These are phyloP conservation scores for Clonostachys solani DNA, from an alignment of 2,329 filamentous ascomycete genomes.

Conservation along the genomic window DNA sequence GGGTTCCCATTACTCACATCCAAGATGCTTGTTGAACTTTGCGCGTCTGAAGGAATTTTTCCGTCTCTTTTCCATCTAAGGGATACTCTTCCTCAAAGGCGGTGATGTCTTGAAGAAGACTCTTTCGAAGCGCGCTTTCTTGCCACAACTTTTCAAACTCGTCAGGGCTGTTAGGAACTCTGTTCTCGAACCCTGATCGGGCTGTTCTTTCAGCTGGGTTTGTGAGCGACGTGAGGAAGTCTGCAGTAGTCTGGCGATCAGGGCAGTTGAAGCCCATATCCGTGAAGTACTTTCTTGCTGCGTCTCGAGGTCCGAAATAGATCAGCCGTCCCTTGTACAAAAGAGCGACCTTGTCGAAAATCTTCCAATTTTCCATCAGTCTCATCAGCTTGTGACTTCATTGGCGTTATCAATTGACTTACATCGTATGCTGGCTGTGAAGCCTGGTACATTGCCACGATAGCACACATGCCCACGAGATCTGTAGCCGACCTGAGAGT, in stretches of 20 bases:
- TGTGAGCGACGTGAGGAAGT: constrained; percentile 60
- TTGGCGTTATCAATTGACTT: neutral
- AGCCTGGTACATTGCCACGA: constrained; percentile 71
- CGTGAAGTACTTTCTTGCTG: constrained; percentile 62
- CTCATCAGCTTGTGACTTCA: neutral
- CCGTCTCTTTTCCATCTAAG: constrained; percentile 59
- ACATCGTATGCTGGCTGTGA: constrained; percentile 59
- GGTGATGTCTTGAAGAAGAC: constrained; percentile 53
- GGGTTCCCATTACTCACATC: neutral
- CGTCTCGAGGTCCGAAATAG: constrained; percentile 54
- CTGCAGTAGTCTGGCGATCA: constrained; percentile 60
- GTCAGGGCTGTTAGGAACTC: constrained; percentile 62
- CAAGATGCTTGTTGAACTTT: constrained; percentile 46
- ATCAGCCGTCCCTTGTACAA: constrained; percentile 58
- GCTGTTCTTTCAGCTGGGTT: constrained; percentile 68
- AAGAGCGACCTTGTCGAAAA: constrained; percentile 53
- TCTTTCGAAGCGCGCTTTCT: constrained; percentile 53
- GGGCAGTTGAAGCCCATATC: constrained; percentile 67
- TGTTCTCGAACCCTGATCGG: constrained; percentile 56
- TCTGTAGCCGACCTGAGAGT: constrained; percentile 56
- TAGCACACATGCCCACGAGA: constrained; percentile 50
- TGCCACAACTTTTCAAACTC: constrained; percentile 65
- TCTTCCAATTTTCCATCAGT: constrained; percentile 58
- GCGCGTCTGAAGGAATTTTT: constrained; percentile 60
- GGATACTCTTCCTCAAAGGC: constrained; percentile 46